Base-by-base conservation (phyloP, 768 basidiomycete species). In the Tricholoma furcatifolium region DNA sequence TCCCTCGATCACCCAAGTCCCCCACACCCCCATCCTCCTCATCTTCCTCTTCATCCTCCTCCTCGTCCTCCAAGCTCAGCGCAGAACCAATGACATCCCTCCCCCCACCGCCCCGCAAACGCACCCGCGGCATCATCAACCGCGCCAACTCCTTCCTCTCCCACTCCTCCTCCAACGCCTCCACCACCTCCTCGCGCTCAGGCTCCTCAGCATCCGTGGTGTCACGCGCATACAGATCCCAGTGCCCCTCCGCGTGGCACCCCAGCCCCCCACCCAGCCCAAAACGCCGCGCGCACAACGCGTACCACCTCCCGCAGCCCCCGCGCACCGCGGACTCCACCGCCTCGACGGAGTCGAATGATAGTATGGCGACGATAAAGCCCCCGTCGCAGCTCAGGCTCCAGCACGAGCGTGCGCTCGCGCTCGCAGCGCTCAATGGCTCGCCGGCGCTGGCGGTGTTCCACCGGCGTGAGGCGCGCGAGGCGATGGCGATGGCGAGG, bases 231-330 rank as follows among this genome's bases (percentile, higher is more conserved):
- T 27, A 27, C 7, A 7, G 4, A 27, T 57, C 56, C 0, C 40
- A 18, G 15, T 54, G 53, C 15, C 56, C 56, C 1, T 58, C 56
- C 1, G 43, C 56, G 10, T 58, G 56, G 53, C 56, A 17, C 17
- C 51, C 10, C 2, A 8, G 12, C 51, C 47, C 8, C 47, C 24
- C 48, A 17, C 45, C 7, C 44, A 15, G 24, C 47, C 24, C 24
- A 14, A 9, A 35, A 11, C 18, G 34, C 38, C 43, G 14, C 38
- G 8, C 5, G 11, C 47, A 8, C 38, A 14, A 11, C 21, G 6
- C 35, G 30, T 1, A 3, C 36, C 8, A 34, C 35, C 32, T 34
- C 42, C 35, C 38, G 11, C 34, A 42, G 9, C 52, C 56, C 1
- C 57, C 58, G 10, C 47, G 48, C 36, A 53, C 54, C 3, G 54